These are phyloP conservation scores for Schizosaccharomyces japonicus DNA, from an alignment of 805 yeast species.

Conservation along the genomic window DNA sequence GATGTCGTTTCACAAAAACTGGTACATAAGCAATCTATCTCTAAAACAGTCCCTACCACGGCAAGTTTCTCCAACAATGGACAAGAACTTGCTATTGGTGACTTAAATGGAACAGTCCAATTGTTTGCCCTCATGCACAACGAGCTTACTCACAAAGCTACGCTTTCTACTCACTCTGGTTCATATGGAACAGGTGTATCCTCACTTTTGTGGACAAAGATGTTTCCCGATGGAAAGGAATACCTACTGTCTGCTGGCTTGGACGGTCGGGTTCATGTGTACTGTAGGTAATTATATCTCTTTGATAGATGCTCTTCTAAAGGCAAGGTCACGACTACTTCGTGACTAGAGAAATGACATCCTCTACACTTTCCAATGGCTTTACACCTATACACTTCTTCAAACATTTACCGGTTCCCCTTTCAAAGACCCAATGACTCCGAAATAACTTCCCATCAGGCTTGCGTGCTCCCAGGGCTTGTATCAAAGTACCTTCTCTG, in stretches of 20 bases:
- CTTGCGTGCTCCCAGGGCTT: not conserved
- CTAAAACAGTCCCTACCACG: not conserved
- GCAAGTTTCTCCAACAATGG: not conserved
- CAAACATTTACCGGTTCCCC: not conserved
- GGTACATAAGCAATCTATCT: not conserved
- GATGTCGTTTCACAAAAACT: not conserved
- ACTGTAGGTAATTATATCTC: too few species aligned
- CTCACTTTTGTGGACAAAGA: too few species aligned
- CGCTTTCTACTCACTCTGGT: too few species aligned
- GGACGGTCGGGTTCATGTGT: too few species aligned
- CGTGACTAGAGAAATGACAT: not conserved
- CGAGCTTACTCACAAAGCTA: too few species aligned
- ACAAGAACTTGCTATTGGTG: not conserved
- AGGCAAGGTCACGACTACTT: too few species aligned
- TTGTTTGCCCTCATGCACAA: too few species aligned
- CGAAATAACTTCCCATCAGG: not conserved
- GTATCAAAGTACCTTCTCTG: slow-evolving; percentile 6
- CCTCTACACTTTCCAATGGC: not conserved
- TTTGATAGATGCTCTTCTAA: too few species aligned
- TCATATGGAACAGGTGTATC: too few species aligned
- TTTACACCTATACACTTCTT: not conserved
- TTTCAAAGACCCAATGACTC: slow-evolving; percentile 2
- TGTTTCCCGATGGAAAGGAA: too few species aligned
- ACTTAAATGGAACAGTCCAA: too few species aligned
- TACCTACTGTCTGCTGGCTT: too few species aligned